Percentiles rank a stretch among this genome's conserved stretches.
Evolutionary conservation across 306 rosid species (phyloP).

Genomic region (Astragalus membranaceus): DNA sequence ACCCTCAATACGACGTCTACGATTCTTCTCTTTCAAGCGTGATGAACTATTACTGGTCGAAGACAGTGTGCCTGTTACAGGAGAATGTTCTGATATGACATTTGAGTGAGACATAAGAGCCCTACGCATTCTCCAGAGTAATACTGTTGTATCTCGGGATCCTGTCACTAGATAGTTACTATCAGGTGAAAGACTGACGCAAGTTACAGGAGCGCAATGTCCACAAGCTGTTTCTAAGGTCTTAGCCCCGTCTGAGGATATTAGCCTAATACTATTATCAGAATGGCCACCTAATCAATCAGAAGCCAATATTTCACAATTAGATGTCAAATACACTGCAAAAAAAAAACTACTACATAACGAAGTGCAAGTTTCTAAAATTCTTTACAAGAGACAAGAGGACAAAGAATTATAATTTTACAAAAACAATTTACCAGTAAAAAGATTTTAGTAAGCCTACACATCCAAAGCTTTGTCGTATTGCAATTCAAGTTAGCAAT

Average conservation of each 20-base stretch:
- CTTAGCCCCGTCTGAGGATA: conserved; percentile 88
- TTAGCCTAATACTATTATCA: conserved; percentile 76
- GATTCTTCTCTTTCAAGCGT: conserved; percentile 47
- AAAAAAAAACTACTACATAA: conserved; percentile 11
- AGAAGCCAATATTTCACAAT: conserved; percentile 28
- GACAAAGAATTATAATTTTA: neutral
- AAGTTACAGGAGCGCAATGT: conserved; percentile 98
- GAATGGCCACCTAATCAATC: conserved; percentile 80
- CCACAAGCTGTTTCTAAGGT: conserved; percentile 87
- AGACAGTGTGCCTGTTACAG: conserved; percentile 41
- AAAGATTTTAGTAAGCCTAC: neutral
- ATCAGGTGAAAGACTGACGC: conserved; percentile 81
- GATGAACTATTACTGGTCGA: conserved; percentile 51
- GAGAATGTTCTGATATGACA: conserved; percentile 46
- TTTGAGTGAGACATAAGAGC: conserved; percentile 53
- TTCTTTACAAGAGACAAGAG: neutral
- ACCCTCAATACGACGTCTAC: conserved; percentile 74
- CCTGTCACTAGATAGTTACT: conserved; percentile 88
- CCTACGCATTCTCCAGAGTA: conserved; percentile 88
- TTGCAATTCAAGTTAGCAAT: conserved; percentile 4
- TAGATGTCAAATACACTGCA: conserved; percentile 13
- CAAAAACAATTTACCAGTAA: neutral
- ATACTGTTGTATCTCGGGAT: conserved; percentile 78
- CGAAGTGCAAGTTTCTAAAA: neutral
- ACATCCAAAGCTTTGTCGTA: neutral